Evolutionary conservation across 768 basidiomycete species (phyloP).

Genomic region (Xerocomellus chrysenteron): DNA sequence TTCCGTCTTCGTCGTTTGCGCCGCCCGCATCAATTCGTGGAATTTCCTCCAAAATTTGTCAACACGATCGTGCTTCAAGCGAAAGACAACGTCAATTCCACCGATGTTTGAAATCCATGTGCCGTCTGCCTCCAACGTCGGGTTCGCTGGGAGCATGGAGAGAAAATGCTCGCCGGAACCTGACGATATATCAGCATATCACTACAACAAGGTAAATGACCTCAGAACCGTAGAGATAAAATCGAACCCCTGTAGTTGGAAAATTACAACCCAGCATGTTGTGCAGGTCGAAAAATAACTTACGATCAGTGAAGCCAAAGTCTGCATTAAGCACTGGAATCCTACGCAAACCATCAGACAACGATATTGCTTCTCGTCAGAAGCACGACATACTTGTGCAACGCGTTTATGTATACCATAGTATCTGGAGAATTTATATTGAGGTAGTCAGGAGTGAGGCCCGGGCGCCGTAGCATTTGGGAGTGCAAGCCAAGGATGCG

Average conservation of each 20-base stretch:
- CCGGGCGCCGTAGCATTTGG: not conserved
- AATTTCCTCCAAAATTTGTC: not conserved
- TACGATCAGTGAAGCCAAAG: constrained; percentile 1
- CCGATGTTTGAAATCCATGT: not conserved
- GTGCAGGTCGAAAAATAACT: not conserved
- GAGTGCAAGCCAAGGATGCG: constrained; percentile 3
- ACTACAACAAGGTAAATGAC: not conserved
- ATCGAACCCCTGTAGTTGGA: not conserved
- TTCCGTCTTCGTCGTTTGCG: not conserved
- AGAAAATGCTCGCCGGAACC: constrained; percentile 4
- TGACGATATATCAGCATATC: not conserved
- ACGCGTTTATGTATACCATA: constrained; percentile 1
- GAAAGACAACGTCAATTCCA: constrained; percentile 3
- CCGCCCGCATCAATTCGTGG: not conserved
- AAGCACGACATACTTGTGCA: not conserved
- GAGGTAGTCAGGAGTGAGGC: not conserved
- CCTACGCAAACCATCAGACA: not conserved
- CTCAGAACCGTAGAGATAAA: constrained; percentile 1
- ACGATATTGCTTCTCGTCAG: not conserved
- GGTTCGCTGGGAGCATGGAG: constrained; percentile 1
- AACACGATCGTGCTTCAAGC: not conserved
- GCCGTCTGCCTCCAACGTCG: not conserved
- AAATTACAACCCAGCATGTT: not conserved
- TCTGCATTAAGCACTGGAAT: not conserved
- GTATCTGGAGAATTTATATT: constrained; percentile 4